Evolutionary conservation across 345 rosid species (phyloP).

Genomic region (Brassica incana): DNA sequence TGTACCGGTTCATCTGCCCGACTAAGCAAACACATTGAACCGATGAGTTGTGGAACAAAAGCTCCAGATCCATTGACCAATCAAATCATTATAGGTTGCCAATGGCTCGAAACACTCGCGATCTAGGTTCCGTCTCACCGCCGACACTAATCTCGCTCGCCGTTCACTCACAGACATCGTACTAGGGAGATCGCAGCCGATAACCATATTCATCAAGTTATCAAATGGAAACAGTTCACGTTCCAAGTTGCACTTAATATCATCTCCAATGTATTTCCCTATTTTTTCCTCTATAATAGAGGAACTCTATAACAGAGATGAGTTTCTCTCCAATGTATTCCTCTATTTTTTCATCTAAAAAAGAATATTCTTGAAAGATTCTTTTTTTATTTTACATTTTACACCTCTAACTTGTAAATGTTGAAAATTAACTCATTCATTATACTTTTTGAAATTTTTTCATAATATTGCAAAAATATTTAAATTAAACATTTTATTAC

Average conservation of each 20-base stretch:
- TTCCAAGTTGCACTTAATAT: conserved; percentile 33
- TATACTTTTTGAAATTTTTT: no score
- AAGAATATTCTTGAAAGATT: no score
- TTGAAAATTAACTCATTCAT: no score
- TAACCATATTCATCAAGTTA: conserved; percentile 33
- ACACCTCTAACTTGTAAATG: no score
- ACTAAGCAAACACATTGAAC: conserved; percentile 3
- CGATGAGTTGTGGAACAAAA: not conserved
- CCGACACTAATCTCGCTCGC: conserved; percentile 46
- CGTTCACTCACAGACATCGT: not conserved
- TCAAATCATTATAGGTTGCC: not conserved
- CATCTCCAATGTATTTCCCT: no score
- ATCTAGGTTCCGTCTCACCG: conserved; percentile 23
- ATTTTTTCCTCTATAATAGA: no score
- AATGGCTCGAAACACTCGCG: conserved; percentile 59
- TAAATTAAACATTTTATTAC: no score
- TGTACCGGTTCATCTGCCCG: conserved; percentile 4
- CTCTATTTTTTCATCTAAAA: no score
- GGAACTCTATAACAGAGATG: no score
- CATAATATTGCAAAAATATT: no score
- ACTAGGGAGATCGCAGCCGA: conserved; percentile 28
- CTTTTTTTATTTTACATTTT: no score
- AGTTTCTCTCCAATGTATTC: no score
- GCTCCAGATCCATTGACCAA: not conserved
- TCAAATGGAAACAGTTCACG: conserved; percentile 52